Evolutionary conservation across 140 eudicot species (phyloP).

Genomic region (Cichorium intybus): DNA sequence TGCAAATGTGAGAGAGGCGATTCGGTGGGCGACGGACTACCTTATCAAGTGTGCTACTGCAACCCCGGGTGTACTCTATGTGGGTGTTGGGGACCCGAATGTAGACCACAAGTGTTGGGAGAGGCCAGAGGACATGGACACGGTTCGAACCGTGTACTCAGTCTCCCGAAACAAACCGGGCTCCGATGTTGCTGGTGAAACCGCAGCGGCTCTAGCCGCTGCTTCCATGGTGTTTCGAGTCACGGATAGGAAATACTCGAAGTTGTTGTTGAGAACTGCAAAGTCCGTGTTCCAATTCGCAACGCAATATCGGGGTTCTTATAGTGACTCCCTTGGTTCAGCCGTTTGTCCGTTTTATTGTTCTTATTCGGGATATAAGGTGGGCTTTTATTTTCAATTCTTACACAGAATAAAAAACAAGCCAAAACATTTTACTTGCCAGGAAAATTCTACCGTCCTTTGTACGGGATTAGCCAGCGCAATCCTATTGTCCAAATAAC

Average conservation of each 20-base stretch:
- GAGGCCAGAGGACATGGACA: constrained; percentile 98
- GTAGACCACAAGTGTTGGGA: constrained; percentile 94
- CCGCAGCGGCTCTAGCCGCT: constrained; percentile 94
- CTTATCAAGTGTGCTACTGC: constrained; percentile 83
- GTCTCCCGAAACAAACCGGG: constrained; percentile 80
- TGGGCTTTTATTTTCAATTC: background rate
- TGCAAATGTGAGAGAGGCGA: constrained; percentile 44
- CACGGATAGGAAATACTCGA: constrained; percentile 46
- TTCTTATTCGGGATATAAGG: constrained; percentile 93
- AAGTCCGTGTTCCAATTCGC: constrained; percentile 70
- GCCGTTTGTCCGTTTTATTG: constrained; percentile 91
- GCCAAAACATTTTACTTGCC: too few species aligned
- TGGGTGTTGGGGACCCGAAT: constrained; percentile 92
- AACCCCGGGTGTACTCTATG: constrained; percentile 71
- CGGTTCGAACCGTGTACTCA: constrained; percentile 54
- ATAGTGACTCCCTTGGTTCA: constrained; percentile 86
- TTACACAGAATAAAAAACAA: background rate
- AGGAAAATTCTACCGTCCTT: too few species aligned
- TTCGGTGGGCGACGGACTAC: constrained; percentile 92
- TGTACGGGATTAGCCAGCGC: too few species aligned
- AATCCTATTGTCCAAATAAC: too few species aligned
- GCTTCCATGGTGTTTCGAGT: constrained; percentile 75
- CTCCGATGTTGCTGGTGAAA: constrained; percentile 91
- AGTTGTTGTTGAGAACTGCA: constrained; percentile 59
- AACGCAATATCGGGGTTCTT: constrained; percentile 63